Evolutionary conservation across 2,329 filamentous ascomycete genomes (phyloP), one percentile per base, ranked within the genome.

Genomic region (Curvularia verruculosa): DNA sequence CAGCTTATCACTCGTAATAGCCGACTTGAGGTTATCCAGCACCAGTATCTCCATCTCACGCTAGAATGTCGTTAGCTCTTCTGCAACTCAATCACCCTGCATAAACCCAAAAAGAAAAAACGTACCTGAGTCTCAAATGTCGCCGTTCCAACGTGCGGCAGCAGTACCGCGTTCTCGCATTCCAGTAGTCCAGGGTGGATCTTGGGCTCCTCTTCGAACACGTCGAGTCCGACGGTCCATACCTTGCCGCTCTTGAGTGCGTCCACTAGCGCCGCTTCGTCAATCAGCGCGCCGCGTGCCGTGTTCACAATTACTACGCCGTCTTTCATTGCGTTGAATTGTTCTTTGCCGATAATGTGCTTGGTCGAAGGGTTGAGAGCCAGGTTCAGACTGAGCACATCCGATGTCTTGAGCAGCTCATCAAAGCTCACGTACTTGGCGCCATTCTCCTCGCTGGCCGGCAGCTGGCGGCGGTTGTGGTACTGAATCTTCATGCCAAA

Each of bases 41-140:
- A 86, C 84, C 61, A 86, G 68, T 50, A 85, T 66, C 70, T 87
- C 85, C 85, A 87, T 87, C 52, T 85, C 83, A 61, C 80, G 73
- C 73, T 77, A 52, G 4, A 21, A 18, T 24, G 28, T 46, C 5
- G 53, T 70, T 48, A 70, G 65, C 54, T 8, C 3, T 3, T 26
- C 8, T 0, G 15, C 37, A 19, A 1, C 23, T 3, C 12, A 19
- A 3, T 23, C 5, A 23, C 5, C 19, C 28, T 18, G 19, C 10
- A 10, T 24, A 23, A 29, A 12, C 28, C 28, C 19, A 19, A 9
- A 37, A 31, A 13, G 12, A 34, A 34, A 15, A n/a, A 15, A 39
- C 71, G 62, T 54, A 75, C 82, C 74, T 86, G 84, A 21, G 84
- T 86, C 72, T 87, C 85, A 66, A 80, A 83, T 10, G 84, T 87